Evolutionary conservation across 2,329 filamentous ascomycete species (phyloP), one percentile per base, ranked within the genome.

Genomic region (Cladosporium sp.): DNA sequence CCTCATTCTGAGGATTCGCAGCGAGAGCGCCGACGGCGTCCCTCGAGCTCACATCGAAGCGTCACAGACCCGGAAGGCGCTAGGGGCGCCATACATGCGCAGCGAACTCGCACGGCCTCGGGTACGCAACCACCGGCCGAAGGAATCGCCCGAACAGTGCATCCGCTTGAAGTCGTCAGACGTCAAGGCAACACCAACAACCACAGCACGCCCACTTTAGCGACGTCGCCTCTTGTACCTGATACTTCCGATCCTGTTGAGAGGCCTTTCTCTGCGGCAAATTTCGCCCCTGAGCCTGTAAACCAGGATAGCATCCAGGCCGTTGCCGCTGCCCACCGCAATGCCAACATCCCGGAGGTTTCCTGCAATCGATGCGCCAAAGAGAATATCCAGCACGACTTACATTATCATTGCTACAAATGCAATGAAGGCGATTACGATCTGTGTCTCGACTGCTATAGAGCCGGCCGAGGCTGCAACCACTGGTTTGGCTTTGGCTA

Each of bases 401-500:
- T 95, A 2, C 89, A 96, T 68, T 95, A 92, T 70, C 87, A 87
- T 65, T 97, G 92, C 68, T 68, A 72, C 2, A 75, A 76, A 46
- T 96, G 92, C 68, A 75, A 80, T 13, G 72, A 77, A 5, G 89
- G 88, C 1, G 74, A 81, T 43, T 95, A 85, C 76, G 86, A 91
- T 65, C 74, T 96, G 9, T 97, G 92, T 64, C 71, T 87, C 2
- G 77, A 78, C 58, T 97, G 92, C 72, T 96, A 95, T 67, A 83
- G 89, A 28, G 67, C 74, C 10, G 85, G 85, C 8, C 81, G 81
- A 63, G 91, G 91, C 9, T 97, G 92, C 66, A 76, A 82, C 14
- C 82, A 93, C 66, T 96, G 90, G 89, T 90, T 85, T 61, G 91
- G 92, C 1, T 95, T 96, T 66, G 88, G 88, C 3, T 78, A 85